These are phyloP conservation scores for Hypholoma fasciculare DNA, from an alignment of 768 basidiomycete species.

Conservation along the genomic window DNA sequence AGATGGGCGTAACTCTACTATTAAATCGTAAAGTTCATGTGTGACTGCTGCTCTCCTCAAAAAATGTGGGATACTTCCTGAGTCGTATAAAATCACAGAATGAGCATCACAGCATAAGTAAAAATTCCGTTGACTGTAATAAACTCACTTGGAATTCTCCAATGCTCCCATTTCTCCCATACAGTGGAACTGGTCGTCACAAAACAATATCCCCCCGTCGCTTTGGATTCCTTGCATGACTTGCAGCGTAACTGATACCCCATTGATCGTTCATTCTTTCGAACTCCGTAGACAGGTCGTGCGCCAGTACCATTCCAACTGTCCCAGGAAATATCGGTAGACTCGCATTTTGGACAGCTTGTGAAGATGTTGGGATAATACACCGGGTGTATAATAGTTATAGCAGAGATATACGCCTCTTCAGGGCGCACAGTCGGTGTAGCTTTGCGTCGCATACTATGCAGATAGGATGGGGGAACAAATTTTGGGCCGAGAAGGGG, in stretches of 20 bases:
- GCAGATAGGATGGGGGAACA: constrained; percentile 4
- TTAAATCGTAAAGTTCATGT: constrained; percentile 4
- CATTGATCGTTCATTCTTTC: not conserved
- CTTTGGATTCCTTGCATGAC: not conserved
- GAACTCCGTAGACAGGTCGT: not conserved
- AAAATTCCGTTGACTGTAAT: not conserved
- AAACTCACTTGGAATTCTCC: constrained; percentile 10
- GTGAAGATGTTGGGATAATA: not conserved
- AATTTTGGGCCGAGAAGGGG: constrained; percentile 6
- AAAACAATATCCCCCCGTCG: constrained; percentile 1
- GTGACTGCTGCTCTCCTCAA: not conserved
- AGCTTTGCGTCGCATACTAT: not conserved
- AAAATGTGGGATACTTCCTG: constrained; percentile 7
- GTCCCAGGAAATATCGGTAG: not conserved
- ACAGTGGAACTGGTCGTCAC: constrained; percentile 1
- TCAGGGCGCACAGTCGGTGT: not conserved
- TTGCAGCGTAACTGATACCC: constrained; percentile 12
- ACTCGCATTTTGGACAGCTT: constrained; percentile 5
- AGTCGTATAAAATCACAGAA: not conserved
- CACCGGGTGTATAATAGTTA: constrained; percentile 8
- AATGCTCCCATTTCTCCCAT: constrained; percentile 10
- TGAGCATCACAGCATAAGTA: not conserved
- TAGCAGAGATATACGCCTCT: not conserved
- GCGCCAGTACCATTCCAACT: constrained; percentile 1
- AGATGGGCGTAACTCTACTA: constrained; percentile 4